A percentile compares a stretch with the other conserved stretches of the same genome.
phyloP scores from a whole-genome alignment of 78 protist genomes.

The Emiliania huxleyi region DNA sequence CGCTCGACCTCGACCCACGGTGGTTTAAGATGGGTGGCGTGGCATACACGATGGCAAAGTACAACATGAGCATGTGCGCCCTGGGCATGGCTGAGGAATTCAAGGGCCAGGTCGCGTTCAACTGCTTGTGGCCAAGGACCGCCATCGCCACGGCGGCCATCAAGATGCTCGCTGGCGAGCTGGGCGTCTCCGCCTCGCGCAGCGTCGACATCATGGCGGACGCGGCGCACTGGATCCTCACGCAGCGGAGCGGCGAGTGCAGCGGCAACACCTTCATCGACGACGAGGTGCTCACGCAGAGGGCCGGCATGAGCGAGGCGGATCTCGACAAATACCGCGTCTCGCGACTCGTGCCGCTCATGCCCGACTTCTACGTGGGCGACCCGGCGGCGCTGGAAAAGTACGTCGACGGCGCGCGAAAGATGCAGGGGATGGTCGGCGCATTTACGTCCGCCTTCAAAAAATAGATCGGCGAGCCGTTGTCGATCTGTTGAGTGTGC shows the following conservation, averaged over 20 bases:
- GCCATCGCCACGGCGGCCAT: conserved; percentile 78
- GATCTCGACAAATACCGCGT: not conserved
- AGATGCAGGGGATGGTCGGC: too few species aligned
- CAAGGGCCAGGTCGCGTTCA: conserved; percentile 52
- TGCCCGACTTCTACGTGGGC: not conserved
- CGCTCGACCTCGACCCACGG: too few species aligned
- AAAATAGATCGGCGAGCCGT: too few species aligned
- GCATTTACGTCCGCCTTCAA: too few species aligned
- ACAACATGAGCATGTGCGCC: conserved; percentile 80
- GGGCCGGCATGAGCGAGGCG: not conserved
- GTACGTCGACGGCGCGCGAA: too few species aligned
- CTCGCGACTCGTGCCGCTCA: not conserved
- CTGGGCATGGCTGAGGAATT: conserved; percentile 76
- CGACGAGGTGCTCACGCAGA: not conserved
- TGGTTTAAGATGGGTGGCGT: too few species aligned
- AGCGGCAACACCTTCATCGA: not conserved
- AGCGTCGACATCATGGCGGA: not conserved
- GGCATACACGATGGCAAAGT: conserved; percentile 87
- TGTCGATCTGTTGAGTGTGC: too few species aligned
- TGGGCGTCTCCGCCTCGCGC: not conserved
- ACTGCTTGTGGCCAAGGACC: conserved; percentile 80
- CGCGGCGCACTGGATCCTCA: not conserved
- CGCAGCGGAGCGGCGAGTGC: not conserved
- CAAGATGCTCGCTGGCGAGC: not conserved
- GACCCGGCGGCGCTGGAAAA: not conserved